These are phyloP conservation scores for Ophiostoma quercus DNA, from an alignment of 2,329 filamentous ascomycete species.

Conservation along the genomic window DNA sequence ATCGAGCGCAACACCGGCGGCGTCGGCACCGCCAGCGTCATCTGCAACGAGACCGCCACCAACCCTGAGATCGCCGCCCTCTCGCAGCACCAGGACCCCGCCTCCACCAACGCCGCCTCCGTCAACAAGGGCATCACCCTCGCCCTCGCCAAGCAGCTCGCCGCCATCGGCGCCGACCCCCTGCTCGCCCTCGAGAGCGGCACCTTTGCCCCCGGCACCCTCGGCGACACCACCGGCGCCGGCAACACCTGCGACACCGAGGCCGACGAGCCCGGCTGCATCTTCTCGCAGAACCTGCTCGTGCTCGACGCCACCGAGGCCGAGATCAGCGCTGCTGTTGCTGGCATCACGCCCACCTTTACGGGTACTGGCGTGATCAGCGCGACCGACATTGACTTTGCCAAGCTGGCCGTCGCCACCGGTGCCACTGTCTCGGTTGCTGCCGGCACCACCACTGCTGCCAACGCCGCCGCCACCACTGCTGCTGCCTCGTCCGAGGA, in stretches of 20 bases:
- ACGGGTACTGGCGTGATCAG: slow-evolving; percentile 29
- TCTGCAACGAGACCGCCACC: slow-evolving; percentile 50
- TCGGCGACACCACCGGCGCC: slow-evolving; percentile 37
- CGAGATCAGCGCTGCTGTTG: slow-evolving; percentile 51
- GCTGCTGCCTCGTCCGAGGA: slow-evolving; percentile 10
- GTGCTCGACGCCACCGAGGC: slow-evolving; percentile 49
- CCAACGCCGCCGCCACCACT: slow-evolving; percentile 18
- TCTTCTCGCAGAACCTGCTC: slow-evolving; percentile 50
- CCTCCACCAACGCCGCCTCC: slow-evolving; percentile 47
- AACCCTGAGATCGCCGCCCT: slow-evolving; percentile 63
- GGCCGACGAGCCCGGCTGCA: slow-evolving; percentile 50
- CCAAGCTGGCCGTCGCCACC: slow-evolving; percentile 27
- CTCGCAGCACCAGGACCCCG: slow-evolving; percentile 63
- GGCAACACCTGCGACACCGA: slow-evolving; percentile 52
- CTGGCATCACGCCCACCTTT: slow-evolving; percentile 32
- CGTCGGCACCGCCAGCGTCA: slow-evolving; percentile 53
- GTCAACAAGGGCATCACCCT: slow-evolving; percentile 58
- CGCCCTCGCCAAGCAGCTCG: slow-evolving; percentile 55
- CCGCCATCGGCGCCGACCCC: slow-evolving; percentile 57
- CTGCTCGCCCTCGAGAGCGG: slow-evolving; percentile 55
- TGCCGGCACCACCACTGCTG: slow-evolving; percentile 25
- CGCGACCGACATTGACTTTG: slow-evolving; percentile 29
- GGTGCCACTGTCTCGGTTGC: slow-evolving; percentile 19
- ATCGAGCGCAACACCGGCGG: slow-evolving; percentile 56
- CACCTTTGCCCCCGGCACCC: slow-evolving; percentile 56